phyloP scores from a whole-genome alignment of 2,329 filamentous ascomycete genomes.

The Xylaria sp. region DNA sequence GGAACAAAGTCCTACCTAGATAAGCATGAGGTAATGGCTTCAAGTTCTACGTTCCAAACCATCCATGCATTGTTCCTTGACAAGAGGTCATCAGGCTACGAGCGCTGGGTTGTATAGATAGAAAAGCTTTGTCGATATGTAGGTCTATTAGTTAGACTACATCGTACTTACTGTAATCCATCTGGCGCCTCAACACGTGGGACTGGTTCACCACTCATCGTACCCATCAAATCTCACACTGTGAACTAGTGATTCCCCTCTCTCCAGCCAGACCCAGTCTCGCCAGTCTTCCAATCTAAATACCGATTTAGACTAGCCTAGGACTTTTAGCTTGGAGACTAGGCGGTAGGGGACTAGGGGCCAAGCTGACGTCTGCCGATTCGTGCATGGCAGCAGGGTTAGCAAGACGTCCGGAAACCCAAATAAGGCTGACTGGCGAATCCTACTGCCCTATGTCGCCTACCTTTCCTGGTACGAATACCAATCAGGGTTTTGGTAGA shows the following conservation, averaged over 20 bases:
- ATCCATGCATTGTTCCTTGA: not conserved
- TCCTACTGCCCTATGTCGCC: slow-evolving; percentile 13
- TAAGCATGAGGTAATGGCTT: not conserved
- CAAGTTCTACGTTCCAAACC: not conserved
- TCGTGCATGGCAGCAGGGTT: slow-evolving; percentile 35
- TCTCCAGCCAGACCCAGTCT: slow-evolving; percentile 17
- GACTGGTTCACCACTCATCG: slow-evolving; percentile 26
- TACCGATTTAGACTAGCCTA: slow-evolving; percentile 29
- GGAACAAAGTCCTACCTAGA: not conserved
- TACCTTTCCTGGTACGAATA: not conserved
- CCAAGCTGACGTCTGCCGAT: slow-evolving; percentile 28
- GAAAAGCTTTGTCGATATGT: slow-evolving; percentile 5
- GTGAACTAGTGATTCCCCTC: slow-evolving; percentile 5
- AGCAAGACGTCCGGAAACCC: slow-evolving; percentile 30
- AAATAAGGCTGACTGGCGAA: slow-evolving; percentile 35
- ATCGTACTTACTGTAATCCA: not conserved
- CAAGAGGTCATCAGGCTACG: slow-evolving; percentile 7
- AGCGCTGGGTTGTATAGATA: not conserved
- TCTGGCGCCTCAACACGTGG: slow-evolving; percentile 34
- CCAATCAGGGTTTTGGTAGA: slow-evolving; percentile 10
- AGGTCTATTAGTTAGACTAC: not conserved
- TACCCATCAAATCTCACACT: slow-evolving; percentile 8
- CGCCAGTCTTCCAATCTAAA: not conserved
- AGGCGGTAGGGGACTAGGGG: slow-evolving; percentile 25
- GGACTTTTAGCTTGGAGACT: slow-evolving; percentile 32